Evolutionary conservation across 2,329 filamentous ascomycete genomes (phyloP), one percentile per base, ranked within the genome.

Genomic region (Penicillium sp.): DNA sequence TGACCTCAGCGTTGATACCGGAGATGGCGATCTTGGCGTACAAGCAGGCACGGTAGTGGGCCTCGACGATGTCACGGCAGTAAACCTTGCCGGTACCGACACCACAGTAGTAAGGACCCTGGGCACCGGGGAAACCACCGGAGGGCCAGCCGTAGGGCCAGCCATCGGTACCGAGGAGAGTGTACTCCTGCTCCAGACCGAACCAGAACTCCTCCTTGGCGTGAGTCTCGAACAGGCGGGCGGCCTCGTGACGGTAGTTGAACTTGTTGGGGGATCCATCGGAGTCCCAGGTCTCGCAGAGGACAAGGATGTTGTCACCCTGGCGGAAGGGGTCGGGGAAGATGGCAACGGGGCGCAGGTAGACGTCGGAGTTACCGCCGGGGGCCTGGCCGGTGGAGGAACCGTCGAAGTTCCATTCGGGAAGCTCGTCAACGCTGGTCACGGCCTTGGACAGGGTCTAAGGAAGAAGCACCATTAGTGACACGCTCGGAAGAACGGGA

Each of bases 1-100:
- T 96, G 73, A 99, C 95, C 85, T 99, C 95, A 65, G 95, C 95
- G 79, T 99, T 99, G 82, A 95, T 98, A 73, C 95, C 95, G 26
- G 93, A 96, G 79, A 99, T 98, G 77, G 93, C 88, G 79, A 99
- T 84, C 59, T 90, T 89, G 59, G 93, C 86, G 77, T 91, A 96
- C 78, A 98, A 75, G 84, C 86, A 96, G 65, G 89, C 88, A 80
- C 91, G 91, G 88, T 91, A 93, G 82, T 96, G 91, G 64, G 90
- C 89, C 82, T 98, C 93, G 67, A 99, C 93, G 62, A 99, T 93
- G 75, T 99, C 93, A 82, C 93, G 89, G 87, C 93, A 93, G 80
- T 96, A 95, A 72, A 98, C 95, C 84, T 95, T 96, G 82, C 93
- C 92, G 67, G 91, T 90, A 69, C 95, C 95, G 61, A 97, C 93